Base-by-base conservation (phyloP, 1,139 yeast species). In the Pichia sp. region DNA sequence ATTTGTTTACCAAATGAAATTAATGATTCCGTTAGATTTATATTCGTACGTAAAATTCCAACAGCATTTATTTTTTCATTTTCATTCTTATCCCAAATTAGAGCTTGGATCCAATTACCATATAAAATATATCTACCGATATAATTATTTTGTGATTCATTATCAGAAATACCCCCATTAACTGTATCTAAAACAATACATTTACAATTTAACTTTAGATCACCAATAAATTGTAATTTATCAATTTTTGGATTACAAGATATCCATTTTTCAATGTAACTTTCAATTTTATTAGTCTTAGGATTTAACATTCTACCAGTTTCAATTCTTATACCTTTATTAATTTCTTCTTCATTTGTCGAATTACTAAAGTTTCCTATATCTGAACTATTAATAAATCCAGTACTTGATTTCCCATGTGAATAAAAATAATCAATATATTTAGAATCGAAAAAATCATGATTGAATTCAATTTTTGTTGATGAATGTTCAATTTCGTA, bases 191-290 rank as follows among this genome's bases (percentile, higher is more conserved):
- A 62, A 2, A 71, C 70, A 32, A 58, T 54, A 11, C 67, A 63
- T 40, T 63, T 60, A 52, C 22, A 45, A 4, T 9, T 41, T 16
- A 16, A 16, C 1, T 76, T 69, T 51, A 70, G 7, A 11, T 37
- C 20, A 10, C 16, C 23, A 3, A 29, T 30, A 26, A 24, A 42
- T 3, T 22, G 7, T 8, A 35, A 27, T 1, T 40, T 29, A 7
- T 30, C 23, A 11, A 22, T 25, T 5, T 33, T 41, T 1, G 79
- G 71, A 55, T 76, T 74, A 30, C 79, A 56, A 8, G 75, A 68
- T 53, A 80, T 60, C 86, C 86, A 80, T 24, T 76, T 65, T 59
- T 80, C 86, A 30, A 71, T 64, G 52, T 78, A 80, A 6, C 65
- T 65, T 47, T 71, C 73, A 6, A 60, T 54, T n/a, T 57, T 53